Evolutionary conservation across 2,329 filamentous ascomycete species (phyloP).

Genomic region (Sclerotinia borealis): DNA sequence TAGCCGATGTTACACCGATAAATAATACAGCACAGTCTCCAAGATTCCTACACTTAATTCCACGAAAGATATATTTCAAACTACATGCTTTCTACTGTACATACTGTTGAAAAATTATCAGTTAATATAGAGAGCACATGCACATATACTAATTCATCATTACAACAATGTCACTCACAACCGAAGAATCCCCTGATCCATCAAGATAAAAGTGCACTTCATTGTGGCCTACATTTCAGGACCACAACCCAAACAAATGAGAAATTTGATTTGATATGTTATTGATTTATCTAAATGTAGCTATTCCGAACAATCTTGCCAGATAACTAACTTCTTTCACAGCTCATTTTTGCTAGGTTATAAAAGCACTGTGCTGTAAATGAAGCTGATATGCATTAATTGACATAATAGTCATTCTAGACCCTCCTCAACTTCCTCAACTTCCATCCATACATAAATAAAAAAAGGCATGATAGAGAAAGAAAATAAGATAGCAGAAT

Average conservation of each 20-base stretch:
- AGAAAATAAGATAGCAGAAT: conserved; percentile 1
- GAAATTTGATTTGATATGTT: background rate
- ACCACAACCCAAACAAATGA: background rate
- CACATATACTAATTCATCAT: background rate
- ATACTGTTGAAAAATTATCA: too few species aligned
- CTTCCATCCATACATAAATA: conserved; percentile 5
- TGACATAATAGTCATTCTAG: conserved; percentile 6
- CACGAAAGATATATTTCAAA: too few species aligned
- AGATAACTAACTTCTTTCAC: background rate
- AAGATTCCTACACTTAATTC: too few species aligned
- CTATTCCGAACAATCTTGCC: background rate
- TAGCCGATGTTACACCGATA: background rate
- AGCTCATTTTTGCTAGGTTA: background rate
- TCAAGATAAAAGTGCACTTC: background rate
- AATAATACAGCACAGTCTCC: too few species aligned
- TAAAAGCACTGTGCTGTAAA: background rate
- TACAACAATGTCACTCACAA: background rate
- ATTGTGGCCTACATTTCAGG: background rate
- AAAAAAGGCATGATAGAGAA: background rate
- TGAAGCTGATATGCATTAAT: conserved; percentile 3
- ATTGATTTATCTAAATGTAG: background rate
- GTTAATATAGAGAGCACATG: too few species aligned
- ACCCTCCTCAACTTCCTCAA: background rate
- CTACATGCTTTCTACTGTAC: too few species aligned
- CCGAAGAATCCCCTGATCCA: background rate